Base-by-base conservation (phyloP, 2,329 filamentous ascomycete species). In the Dryadomyces sulphureus region DNA sequence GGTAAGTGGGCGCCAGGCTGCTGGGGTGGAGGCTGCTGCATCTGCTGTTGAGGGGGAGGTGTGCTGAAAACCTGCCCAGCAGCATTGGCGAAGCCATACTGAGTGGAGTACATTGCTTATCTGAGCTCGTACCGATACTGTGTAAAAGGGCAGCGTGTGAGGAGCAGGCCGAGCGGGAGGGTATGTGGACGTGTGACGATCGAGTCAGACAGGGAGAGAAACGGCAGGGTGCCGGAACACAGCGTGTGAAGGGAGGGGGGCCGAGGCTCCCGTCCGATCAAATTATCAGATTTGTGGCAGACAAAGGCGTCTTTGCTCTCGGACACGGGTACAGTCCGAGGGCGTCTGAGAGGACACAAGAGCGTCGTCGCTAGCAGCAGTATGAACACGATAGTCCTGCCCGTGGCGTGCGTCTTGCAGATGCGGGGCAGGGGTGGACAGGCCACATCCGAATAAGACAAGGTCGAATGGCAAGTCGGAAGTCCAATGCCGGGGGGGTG, bases 71-170 rank as follows among this genome's bases (percentile, higher is more conserved):
- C 39, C 57, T 68, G 68, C 56, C 67, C 66, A 60, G 67, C 67
- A 58, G 68, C 66, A 62, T 69, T 69, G 60, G 67, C 64, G 60
- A 70, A 75, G 57, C 68, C 69, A 63, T 73, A 75, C 56, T 68
- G 69, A 58, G 66, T 62, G 57, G 65, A 65, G 62, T 75, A 75
- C 72, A 76, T 76, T 64, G 62, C 62, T 32, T 44, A 38, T 34
- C 24, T 5, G 25, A 25, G 24, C 3, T 16, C 40, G 36, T 5
- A 8, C 36, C 19, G 35, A 38, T 5, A 20, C 5, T 19, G 35
- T 3, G 3, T n/a, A 4, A 7, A 22, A 19, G 17, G n/a, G 9
- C 25, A 11, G 25, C 6, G 11, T 27, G 11, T 27, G 35, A 38
- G n/a, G 19, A 21, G 21, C 39, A 8, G n/a, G n/a, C n/a, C n/a